Base-by-base conservation (phyloP, 257 asterid species). In the Sherardia arvensis region DNA sequence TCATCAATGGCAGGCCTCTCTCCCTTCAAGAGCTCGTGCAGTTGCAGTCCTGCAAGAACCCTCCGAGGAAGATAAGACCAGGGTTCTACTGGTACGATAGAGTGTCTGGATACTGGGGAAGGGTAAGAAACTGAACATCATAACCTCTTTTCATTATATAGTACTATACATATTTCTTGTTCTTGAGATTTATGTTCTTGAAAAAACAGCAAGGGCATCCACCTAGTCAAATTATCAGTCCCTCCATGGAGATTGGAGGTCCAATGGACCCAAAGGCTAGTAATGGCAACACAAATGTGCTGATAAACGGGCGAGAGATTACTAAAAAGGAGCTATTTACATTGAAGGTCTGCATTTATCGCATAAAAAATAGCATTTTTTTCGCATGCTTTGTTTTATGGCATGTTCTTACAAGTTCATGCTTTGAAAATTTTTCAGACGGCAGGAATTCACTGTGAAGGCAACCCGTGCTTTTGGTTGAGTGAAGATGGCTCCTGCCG, bases 1-100 rank as follows among this genome's bases (percentile, higher is more conserved):
- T 11, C 43, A 94, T 93, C 17, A 93, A 93, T 67, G 87, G 79
- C 22, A 75, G 76, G 76, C 38, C 69, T 59, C 73, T 93, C 70
- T 76, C 90, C 18, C 56, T 78, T 3, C 76, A 76, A 32, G 99
- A 90, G 75, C 68, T 87, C 71, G 68, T 78, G 60, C 53, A 53
- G 48, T 69, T 93, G 78, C 92, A 79, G 60, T 83, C 73, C 76
- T 93, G 96, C 76, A 48, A 58, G 18, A 74, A 81, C 65, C 99
- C 97, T 61, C 99, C 99, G 0, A 90, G 84, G 81, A 93, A 83
- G 75, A 78, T 93, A 55, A 81, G 62, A 73, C 97, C 97, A 4
- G 99, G 97, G 56, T 76, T 45, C 6, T 93, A 89, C 69, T 93
- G 99, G 99, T 93, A 93, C 38, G 99, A 93, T 67, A 87, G 79